Base-by-base conservation (phyloP, 208 protist genomes). In the Crithidia bombi region DNA sequence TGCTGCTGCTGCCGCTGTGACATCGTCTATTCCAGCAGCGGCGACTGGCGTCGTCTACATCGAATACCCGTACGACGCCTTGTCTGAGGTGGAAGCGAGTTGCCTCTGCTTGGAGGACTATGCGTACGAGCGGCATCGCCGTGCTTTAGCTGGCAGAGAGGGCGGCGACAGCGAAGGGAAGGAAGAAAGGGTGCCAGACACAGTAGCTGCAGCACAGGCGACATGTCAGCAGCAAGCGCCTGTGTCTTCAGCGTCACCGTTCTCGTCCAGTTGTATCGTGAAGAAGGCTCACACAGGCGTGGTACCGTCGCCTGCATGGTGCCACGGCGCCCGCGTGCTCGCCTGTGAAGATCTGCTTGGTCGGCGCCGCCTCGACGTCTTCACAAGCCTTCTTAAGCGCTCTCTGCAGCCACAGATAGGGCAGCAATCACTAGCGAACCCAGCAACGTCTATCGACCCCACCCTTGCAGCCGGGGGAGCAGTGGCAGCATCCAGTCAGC, bases 91-190 rank as follows among this genome's bases (percentile, higher is more conserved):
- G 33, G 65, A 41, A 25, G n/a, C 25, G 23, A 43, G 30, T 36
- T 71, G 55, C 23, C 19, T 54, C 21, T 56, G 26, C 14, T n/a
- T 64, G 23, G 33, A 64, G 55, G 65, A 71, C 44, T 71, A 49
- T 44, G 65, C 56, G 14, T 56, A 44, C 44, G 65, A 64, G 50
- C 65, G 65, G 33, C 54, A 47, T 15, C 55, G 65, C 35, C 44
- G 33, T 3, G 21, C 28, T 7, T 38, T 65, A 11, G 30, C 41
- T 2, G 59, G 41, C 32, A n/a, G 12, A 3, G 44, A 65, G n/a
- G n/a, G 32, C 9, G 59, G 38, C 3, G 59, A 46, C 15, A 15
- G 38, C 9, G 41, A 64, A 26, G 51, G 0, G 28, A 26, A 4
- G 15, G 21, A 2, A 9, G 41, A 64, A 19, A 44, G n/a, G 26